Evolutionary conservation across 1,139 yeast genomes (phyloP).

Genomic region (Zygosaccharomyces sapae): DNA sequence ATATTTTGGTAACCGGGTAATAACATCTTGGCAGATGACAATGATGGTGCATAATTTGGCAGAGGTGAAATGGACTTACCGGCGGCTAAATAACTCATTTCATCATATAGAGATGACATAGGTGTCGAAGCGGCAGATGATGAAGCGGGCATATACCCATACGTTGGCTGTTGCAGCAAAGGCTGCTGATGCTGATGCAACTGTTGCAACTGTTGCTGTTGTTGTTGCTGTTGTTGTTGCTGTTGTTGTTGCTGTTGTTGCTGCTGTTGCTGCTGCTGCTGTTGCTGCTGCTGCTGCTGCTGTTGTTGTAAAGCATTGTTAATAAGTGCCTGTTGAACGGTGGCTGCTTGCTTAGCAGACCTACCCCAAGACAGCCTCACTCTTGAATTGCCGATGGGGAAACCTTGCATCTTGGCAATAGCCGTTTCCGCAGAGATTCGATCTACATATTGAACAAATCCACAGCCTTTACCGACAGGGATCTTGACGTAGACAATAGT

Average conservation of each 20-base stretch:
- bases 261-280: slow-evolving; percentile 6
- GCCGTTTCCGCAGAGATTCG: slow-evolving; percentile 71
- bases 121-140: slow-evolving; percentile 4
- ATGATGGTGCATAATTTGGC: slow-evolving; percentile 1
- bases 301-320: slow-evolving; percentile 7
- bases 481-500: slow-evolving; percentile 60
- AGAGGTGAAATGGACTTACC: slow-evolving; percentile 1
- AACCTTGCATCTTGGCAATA: slow-evolving; percentile 69
- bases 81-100: slow-evolving; percentile 4
- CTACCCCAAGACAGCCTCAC: slow-evolving; percentile 73
- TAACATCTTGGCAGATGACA: slow-evolving; percentile 7
- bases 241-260: slow-evolving; percentile 2
- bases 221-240: slow-evolving; percentile 3
- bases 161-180: slow-evolving; percentile 14
- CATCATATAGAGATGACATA: slow-evolving; percentile 5
- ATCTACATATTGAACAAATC: slow-evolving; percentile 61
- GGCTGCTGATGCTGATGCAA: slow-evolving; percentile 17
- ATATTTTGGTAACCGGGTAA: slow-evolving; percentile 17
- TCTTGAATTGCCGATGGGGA: slow-evolving; percentile 62
- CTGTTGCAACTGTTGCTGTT: slow-evolving; percentile 7
- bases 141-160: slow-evolving; percentile 10
- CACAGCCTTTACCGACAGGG: slow-evolving; percentile 69
- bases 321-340: slow-evolving; percentile 18
- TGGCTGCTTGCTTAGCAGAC: slow-evolving; percentile 25
- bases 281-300: slow-evolving; percentile 5